phyloP scores from a whole-genome alignment of 1,139 yeast species.

The Geotrichum carabidarum region DNA sequence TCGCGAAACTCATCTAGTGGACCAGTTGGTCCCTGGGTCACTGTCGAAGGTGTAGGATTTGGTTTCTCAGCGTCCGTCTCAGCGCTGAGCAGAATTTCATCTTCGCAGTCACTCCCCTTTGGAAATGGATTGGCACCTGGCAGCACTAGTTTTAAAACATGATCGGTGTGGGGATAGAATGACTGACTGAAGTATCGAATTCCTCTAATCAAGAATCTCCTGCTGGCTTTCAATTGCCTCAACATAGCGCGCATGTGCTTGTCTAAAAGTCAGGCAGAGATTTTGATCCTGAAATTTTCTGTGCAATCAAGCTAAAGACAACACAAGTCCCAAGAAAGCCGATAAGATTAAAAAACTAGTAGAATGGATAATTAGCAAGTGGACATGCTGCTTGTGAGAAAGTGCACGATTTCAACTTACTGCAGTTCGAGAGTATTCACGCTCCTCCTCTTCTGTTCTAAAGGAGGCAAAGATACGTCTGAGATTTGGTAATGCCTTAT shows the following conservation, averaged over 20 bases:
- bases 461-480: slow-evolving; percentile 76
- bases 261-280: slow-evolving; percentile 5
- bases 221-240: neutral
- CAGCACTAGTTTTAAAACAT: slow-evolving; percentile 2
- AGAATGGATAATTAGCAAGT: neutral
- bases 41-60: too few relatives aligned
- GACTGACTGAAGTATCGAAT: neutral
- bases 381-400: neutral
- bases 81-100: too few relatives aligned
- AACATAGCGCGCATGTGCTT: too few relatives aligned
- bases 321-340: slow-evolving; percentile 82
- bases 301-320: slow-evolving; percentile 74
- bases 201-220: neutral
- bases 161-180: neutral
- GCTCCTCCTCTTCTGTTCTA: slow-evolving; percentile 79
- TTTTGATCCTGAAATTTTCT: slow-evolving; percentile 39
- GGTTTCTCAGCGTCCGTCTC: too few relatives aligned
- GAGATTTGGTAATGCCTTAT: slow-evolving; percentile 51
- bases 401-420: slow-evolving; percentile 30
- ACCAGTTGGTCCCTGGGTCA: too few relatives aligned
- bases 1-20: too few relatives aligned
- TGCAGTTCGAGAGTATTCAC: slow-evolving; percentile 69
- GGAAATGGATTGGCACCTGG: neutral
- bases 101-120: neutral
- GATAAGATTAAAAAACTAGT: slow-evolving; percentile 61